These are phyloP conservation scores for Cardamine chenopodiifolia DNA, from an alignment of 345 rosid genomes.

Conservation along the genomic window DNA sequence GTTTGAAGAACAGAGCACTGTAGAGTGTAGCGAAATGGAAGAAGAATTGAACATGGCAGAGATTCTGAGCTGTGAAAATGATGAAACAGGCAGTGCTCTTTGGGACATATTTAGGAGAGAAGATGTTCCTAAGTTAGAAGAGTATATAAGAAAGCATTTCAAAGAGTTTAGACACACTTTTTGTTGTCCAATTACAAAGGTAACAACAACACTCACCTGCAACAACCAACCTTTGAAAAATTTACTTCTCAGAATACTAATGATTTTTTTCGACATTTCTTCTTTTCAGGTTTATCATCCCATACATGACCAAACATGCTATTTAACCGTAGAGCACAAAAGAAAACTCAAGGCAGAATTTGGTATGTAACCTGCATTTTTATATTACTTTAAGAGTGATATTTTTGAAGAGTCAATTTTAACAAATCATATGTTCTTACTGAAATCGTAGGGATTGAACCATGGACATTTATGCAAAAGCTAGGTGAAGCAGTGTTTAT, in stretches of 20 bases:
- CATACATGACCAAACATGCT: slow-evolving; percentile 81
- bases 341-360: slow-evolving; percentile 72
- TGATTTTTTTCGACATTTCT: not conserved
- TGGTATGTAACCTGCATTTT: slow-evolving; percentile 45
- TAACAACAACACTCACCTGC: slow-evolving; percentile 23
- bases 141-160: slow-evolving; percentile 66
- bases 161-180: slow-evolving; percentile 74
- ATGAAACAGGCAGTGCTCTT: slow-evolving; percentile 60
- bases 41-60: slow-evolving; percentile 23
- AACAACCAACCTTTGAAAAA: not conserved
- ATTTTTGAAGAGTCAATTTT: not conserved
- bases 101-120: slow-evolving; percentile 96
- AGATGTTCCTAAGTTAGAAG: slow-evolving; percentile 78
- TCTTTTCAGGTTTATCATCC: slow-evolving; percentile 68
- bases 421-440: not conserved
- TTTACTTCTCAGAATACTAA: not conserved
- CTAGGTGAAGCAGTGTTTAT: slow-evolving; percentile 92
- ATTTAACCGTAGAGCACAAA: slow-evolving; percentile 71
- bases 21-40: slow-evolving; percentile 20
- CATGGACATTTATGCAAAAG: slow-evolving; percentile 87
- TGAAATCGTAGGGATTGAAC: slow-evolving; percentile 63
- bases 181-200: slow-evolving; percentile 70
- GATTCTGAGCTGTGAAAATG: slow-evolving; percentile 24
- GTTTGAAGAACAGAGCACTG: slow-evolving; percentile 46
- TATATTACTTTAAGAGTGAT: not conserved